phyloP scores from a whole-genome alignment of 2,329 filamentous ascomycete species.

The Amylocarpus encephaloides region DNA sequence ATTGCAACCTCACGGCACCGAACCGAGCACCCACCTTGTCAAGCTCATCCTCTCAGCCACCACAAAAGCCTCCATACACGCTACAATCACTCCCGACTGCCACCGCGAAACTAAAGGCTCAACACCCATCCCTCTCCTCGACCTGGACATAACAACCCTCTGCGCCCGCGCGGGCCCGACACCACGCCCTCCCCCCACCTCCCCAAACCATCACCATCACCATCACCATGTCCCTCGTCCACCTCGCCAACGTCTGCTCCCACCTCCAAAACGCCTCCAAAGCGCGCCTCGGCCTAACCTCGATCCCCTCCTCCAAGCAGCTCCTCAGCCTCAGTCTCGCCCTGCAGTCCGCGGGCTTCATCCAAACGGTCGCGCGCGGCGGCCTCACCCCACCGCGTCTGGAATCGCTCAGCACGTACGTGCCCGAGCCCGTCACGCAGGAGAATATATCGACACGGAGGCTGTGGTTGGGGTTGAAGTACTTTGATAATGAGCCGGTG shows the following conservation, averaged over 20 bases:
- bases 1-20: background rate
- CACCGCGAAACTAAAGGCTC: background rate
- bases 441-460: slow-evolving; percentile 56
- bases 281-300: slow-evolving; percentile 62
- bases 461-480: slow-evolving; percentile 68
- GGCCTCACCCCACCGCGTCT: slow-evolving; percentile 50
- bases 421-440: slow-evolving; percentile 46
- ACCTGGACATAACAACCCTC: slow-evolving; percentile 1
- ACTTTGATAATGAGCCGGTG: slow-evolving; percentile 66
- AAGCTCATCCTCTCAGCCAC: background rate
- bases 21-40: background rate
- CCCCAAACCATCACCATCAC: background rate
- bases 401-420: slow-evolving; percentile 40
- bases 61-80: background rate
- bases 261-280: slow-evolving; percentile 69
- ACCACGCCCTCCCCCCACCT: slow-evolving; percentile 4
- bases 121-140: background rate
- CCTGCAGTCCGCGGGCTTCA: slow-evolving; percentile 62
- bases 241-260: slow-evolving; percentile 64
- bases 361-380: slow-evolving; percentile 60
- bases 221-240: slow-evolving; percentile 59
- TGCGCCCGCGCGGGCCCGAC: slow-evolving; percentile 23
- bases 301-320: slow-evolving; percentile 60
- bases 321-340: slow-evolving; percentile 58
- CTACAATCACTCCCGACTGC: no score